These are phyloP conservation scores for Carex pumila DNA, from an alignment of 176 grass and related monocot species.

Conservation along the genomic window DNA sequence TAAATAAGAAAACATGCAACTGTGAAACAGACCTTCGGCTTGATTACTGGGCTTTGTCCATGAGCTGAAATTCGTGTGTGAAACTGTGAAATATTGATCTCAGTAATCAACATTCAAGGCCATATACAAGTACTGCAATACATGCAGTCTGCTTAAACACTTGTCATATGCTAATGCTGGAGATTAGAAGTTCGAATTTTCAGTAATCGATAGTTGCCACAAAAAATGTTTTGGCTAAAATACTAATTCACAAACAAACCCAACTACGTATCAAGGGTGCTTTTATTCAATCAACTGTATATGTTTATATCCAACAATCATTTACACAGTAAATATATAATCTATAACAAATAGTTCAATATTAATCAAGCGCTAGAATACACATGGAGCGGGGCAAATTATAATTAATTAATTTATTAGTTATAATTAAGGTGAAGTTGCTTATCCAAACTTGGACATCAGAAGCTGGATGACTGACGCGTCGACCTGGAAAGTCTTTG, in stretches of 20 bases:
- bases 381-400: neutral
- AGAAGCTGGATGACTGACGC: conserved; percentile 13
- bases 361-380: neutral
- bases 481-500: conserved; percentile 50
- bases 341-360: neutral
- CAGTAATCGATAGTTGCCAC: no score
- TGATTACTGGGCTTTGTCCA: neutral
- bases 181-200: no score
- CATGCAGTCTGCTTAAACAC: neutral
- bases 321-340: no score
- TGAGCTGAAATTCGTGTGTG: neutral
- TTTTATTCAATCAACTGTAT: neutral
- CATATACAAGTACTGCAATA: no score
- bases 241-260: neutral
- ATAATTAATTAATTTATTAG: neutral
- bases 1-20: no score
- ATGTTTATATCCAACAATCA: no score
- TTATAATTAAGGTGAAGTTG: conserved; percentile 7
- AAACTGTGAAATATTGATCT: no score
- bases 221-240: no score
- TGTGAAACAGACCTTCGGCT: no score
- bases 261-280: neutral
- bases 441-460: conserved; percentile 9
- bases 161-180: no score
- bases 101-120: no score